Base-by-base conservation (phyloP, 2,329 filamentous ascomycete genomes). In the Claviceps monticola region DNA sequence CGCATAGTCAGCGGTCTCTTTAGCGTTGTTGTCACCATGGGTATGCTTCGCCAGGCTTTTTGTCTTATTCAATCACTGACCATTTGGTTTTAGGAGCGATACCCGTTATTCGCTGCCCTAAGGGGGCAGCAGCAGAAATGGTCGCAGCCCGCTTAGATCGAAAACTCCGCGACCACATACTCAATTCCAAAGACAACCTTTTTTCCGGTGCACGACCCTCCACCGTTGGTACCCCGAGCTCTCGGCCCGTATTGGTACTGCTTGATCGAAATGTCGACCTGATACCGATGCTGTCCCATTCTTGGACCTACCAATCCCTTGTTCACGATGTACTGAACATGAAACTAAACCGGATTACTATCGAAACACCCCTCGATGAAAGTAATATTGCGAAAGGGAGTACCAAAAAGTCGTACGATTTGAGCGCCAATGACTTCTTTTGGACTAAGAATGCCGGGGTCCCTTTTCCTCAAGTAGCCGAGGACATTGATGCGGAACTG, bases 241-340 rank as follows among this genome's bases (percentile, higher is more conserved):
- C 88, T 23, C 76, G 94, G 48, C 93, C 94, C 0, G 88, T 97
- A 0, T 79, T 98, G 46, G 82, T 98, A 58, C 86, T 98, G 50
- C 84, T 97, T 47, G 93, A 98, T 68, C 84, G 93, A 59, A 97
- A 96, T 62, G 83, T 98, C 45, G 93, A 98, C 66, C 71, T 98
- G 50, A 88, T 95, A 57, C 90, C 93, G 2, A 97, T 98, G 93
- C 78, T 98, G n/a, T 96, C 91, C 14, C 93, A 98, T 68, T 96
- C 90, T 19, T 78, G 75, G 75, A 78, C 78, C 8, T 82, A 95
- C 60, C 89, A 95, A 66, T 93, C 87, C 7, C 73, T 95, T 11
- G 86, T 95, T 16, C 86, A 81, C 58, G 80, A 78, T 56, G 72
- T 78, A 16, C 70, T 77, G 49, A 71, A 71, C 56, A 73, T 75